These are phyloP conservation scores for Pichia gijzeniarum DNA, from an alignment of 805 yeast species.

Conservation along the genomic window DNA sequence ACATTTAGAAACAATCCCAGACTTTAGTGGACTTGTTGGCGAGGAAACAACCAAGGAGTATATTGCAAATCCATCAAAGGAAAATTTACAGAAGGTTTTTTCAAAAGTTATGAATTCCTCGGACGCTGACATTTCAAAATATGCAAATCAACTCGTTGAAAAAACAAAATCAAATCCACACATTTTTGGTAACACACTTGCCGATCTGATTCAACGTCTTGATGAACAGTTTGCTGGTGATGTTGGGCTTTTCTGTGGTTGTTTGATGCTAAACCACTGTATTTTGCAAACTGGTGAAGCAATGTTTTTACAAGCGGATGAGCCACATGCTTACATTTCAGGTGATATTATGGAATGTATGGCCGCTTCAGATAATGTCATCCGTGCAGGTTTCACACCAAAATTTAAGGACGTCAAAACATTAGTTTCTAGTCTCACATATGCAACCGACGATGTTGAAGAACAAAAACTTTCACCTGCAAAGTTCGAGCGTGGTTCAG, in stretches of 20 bases:
- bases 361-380: slow-evolving; percentile 99
- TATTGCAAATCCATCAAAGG: slow-evolving; percentile 47
- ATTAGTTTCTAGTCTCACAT: slow-evolving; percentile 86
- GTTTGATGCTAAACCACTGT: slow-evolving; percentile 86
- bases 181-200: slow-evolving; percentile 52
- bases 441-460: slow-evolving; percentile 79
- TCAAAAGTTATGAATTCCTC: slow-evolving; percentile 77
- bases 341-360: slow-evolving; percentile 99
- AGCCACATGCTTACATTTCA: slow-evolving; percentile 94
- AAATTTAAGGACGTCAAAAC: slow-evolving; percentile 93
- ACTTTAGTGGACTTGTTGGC: slow-evolving; percentile 67
- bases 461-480: slow-evolving; percentile 82
- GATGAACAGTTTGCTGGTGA: slow-evolving; percentile 89
- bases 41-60: slow-evolving; percentile 50
- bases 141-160: slow-evolving; percentile 59
- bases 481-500: slow-evolving; percentile 52
- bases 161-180: slow-evolving; percentile 57
- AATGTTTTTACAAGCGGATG: slow-evolving; percentile 92
- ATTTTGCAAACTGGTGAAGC: slow-evolving; percentile 84
- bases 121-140: slow-evolving; percentile 47
- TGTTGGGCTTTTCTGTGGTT: slow-evolving; percentile 93
- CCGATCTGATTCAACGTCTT: slow-evolving; percentile 69
- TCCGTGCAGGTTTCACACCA: slow-evolving; percentile 99
- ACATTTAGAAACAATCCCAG: slow-evolving; percentile 68
- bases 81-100: slow-evolving; percentile 67